Base-by-base conservation (phyloP, 495 filamentous ascomycete species). In the Lophiotrema nucula region DNA sequence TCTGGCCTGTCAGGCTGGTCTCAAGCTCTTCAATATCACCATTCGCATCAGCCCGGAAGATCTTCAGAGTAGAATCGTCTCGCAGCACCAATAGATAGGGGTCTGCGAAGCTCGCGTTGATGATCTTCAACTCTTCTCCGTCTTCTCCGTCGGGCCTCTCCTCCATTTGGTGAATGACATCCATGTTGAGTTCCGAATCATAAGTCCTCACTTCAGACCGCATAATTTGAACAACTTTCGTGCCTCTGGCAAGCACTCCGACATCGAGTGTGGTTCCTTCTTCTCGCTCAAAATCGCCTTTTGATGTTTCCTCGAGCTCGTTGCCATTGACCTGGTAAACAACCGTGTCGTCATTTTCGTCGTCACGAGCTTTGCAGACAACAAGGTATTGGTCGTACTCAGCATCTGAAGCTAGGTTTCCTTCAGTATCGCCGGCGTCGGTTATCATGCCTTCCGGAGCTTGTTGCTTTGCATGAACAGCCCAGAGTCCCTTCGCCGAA, bases 201-300 rank as follows among this genome's bases (percentile, higher is more conserved):
- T 95, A 97, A 53, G 83, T 88, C 42, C 91, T 79, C 13, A 98
- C 82, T 62, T 97, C 91, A 25, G 82, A 87, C 57, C 82, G 85
- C 31, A 95, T 75, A 15, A 96, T 83, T 67, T 97, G 93, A 13
- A 97, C 82, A 43, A 97, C 82, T 46, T 89, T 82, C 54, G 78
- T 87, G 28, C 83, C 83, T 44, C 79, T 80, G 8, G 86, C 87
- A 57, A 97, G 79, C 5, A 83, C 83, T 26, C 88, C 87, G 24
- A 91, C 85, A 56, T 95, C 87, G 51, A 97, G 76, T 0, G 92
- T 95, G 33, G 83, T 78, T 31, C 90, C 90, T 47, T 83, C 87
- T 61, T 92, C 92, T 4, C 85, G 82, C 56, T 97, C 95, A 69
- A 97, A 96, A 47, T 97, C 93, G 0, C 89, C 85, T 21, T 80